These are phyloP conservation scores for Dendrobium chrysotoxum DNA, from an alignment of 106 monocot species.

Conservation along the genomic window DNA sequence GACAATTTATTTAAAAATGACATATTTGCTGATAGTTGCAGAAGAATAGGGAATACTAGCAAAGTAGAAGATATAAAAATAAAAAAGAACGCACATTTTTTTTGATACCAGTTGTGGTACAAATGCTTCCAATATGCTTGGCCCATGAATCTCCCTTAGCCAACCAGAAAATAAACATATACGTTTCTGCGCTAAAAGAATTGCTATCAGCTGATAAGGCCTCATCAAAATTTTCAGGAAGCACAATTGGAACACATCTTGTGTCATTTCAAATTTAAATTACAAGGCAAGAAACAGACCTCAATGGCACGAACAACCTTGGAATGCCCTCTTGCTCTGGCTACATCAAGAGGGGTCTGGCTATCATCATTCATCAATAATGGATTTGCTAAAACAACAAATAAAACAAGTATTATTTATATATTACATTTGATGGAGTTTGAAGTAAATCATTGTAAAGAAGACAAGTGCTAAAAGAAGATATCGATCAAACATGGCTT, in stretches of 20 bases:
- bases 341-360: constrained; percentile 80
- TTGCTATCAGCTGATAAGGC: neutral
- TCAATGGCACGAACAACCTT: constrained; percentile 89
- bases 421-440: neutral
- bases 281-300: constrained; percentile 18
- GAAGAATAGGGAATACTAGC: neutral
- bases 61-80: neutral
- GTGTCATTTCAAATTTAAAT: neutral
- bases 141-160: constrained; percentile 68
- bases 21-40: neutral
- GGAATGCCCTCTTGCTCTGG: constrained; percentile 66
- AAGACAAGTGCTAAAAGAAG: neutral
- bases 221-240: neutral
- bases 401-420: neutral
- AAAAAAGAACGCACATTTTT: constrained; percentile 47
- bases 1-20: neutral
- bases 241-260: neutral
- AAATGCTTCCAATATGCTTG: constrained; percentile 65
- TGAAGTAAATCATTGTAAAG: neutral
- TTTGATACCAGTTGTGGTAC: constrained; percentile 58
- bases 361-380: constrained; percentile 77
- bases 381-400: constrained; percentile 52
- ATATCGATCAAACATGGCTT: constrained; percentile 1
- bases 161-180: constrained; percentile 81
- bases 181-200: constrained; percentile 34